Base-by-base conservation (phyloP, 441 rosid genomes). In the Adansonia madagascariensis region DNA sequence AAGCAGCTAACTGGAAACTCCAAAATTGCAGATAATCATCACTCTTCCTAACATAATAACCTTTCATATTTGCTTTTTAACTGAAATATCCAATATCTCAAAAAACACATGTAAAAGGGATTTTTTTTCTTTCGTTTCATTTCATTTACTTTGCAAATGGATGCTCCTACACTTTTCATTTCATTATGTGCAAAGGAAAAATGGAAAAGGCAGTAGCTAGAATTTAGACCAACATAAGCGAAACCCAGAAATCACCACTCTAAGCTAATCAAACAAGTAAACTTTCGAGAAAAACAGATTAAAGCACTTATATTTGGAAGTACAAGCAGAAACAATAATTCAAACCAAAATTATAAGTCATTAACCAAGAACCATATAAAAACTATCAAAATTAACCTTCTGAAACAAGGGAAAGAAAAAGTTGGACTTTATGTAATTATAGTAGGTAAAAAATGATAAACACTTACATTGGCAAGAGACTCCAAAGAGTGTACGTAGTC, bases 401-500 rank as follows among this genome's bases (percentile, higher is more conserved):
- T 15, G 2, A 15, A 14, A 24, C 8, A 61, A 47, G 41, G 66
- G 2, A 60, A 60, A 35, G 24, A 70, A 11, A 66, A 31, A 31
- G 35, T 64, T 7, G 3, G 14, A 14, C 17, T 27, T 70, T 14
- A 78, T 15, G 47, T 41, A 17, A 73, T 15, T 7, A 41, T 14
- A 24, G 35, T 12, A 46, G 11, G 31, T 0, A 11, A 8, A 31
- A 62, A 44, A 41, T 0, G 44, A 8, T 59, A 7, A 17, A 49
- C 15, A 62, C 94, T 91, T 85, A 96, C 99, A 80, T 90, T 94
- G 79, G 98, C 98, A 77, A 96, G 88, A 74, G 99, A 94, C 82
- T 95, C 96, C 74, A 96, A 79, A 35, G 98, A 93, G 85, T 93
- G 96, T 35, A 96, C 97, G 80, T 89, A 91, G 77, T 92, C 99